A percentile compares a stretch with the other conserved stretches of the same genome.
phyloP scores from a whole-genome alignment of 495 filamentous ascomycete genomes.

The Penicillium fimorum region DNA sequence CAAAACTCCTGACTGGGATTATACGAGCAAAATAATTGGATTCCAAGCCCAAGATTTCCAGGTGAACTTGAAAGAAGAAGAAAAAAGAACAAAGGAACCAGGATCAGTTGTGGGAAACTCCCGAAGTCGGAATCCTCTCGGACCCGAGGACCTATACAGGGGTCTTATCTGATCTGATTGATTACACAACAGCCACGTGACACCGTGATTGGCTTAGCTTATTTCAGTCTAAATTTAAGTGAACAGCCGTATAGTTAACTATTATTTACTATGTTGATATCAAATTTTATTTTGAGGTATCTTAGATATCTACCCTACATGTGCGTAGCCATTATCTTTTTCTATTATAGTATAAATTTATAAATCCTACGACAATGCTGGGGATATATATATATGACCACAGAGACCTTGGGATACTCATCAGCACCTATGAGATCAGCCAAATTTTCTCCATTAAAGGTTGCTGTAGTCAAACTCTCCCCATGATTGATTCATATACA shows the following conservation, averaged over 20 bases:
- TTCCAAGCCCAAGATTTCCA: not conserved
- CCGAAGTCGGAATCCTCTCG: not conserved
- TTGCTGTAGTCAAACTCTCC: too few species aligned
- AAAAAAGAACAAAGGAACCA: not conserved
- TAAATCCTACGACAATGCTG: not conserved
- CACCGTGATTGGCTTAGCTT: not conserved
- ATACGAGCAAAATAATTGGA: not conserved
- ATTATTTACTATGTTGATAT: not conserved
- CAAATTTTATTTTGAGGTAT: not conserved
- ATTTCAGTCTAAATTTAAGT: not conserved
- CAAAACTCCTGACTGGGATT: not conserved
- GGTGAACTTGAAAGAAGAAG: not conserved
- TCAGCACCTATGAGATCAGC: too few species aligned
- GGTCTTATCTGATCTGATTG: conserved; percentile 13
- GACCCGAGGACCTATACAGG: not conserved
- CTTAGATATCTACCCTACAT: not conserved
- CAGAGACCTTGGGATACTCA: too few species aligned
- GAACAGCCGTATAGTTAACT: not conserved
- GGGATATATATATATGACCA: not conserved
- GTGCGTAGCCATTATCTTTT: not conserved
- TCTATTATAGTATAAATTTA: not conserved
- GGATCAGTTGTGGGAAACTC: not conserved
- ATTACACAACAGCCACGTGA: conserved; percentile 4
- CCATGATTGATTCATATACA: too few species aligned
- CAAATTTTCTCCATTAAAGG: too few species aligned